Base-by-base conservation (phyloP, 495 filamentous ascomycete genomes). In the Trichoderma virens region DNA sequence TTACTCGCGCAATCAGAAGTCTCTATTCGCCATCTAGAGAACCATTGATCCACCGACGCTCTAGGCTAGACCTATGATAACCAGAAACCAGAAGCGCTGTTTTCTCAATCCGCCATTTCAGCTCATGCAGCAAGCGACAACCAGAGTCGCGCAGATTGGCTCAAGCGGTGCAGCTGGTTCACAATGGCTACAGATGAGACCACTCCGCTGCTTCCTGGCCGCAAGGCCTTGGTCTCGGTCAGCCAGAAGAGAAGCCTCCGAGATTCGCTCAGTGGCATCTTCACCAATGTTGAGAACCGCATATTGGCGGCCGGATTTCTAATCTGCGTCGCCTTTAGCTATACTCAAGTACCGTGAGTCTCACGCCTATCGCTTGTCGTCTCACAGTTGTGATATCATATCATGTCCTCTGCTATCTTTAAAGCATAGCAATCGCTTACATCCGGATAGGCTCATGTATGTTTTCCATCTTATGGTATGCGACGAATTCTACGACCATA, bases 381-480 rank as follows among this genome's bases (percentile, higher is more conserved):
- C n/a, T n/a, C n/a, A n/a, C n/a, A n/a, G n/a, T n/a, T n/a, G n/a
- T n/a, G n/a, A n/a, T n/a, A n/a, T n/a, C n/a, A n/a, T n/a, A n/a
- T n/a, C n/a, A n/a, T n/a, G n/a, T n/a, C n/a, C n/a, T n/a, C n/a
- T n/a, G n/a, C n/a, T n/a, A n/a, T n/a, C n/a, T n/a, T n/a, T n/a
- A n/a, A n/a, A 47, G n/a, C 8, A n/a, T 47, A 45, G n/a, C 27
- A 7, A 20, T 5, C 5, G 16, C 18, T 23, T 23, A 5, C 4
- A 66, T 2, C n/a, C n/a, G n/a, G n/a, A n/a, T 51, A 83, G 79
- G 34, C 75, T 86, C 31, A 79, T 85, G 64, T 85, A 85, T 65
- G 82, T 79, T 18, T 84, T 86, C 64, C 78, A 81, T 47, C 67
- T 83, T 23, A 84, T 86, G 83, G 79, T 79, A 63, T 86, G 83